Evolutionary conservation across 2,329 filamentous ascomycete genomes (phyloP).

Genomic region (Chrysoporthe cubensis): DNA sequence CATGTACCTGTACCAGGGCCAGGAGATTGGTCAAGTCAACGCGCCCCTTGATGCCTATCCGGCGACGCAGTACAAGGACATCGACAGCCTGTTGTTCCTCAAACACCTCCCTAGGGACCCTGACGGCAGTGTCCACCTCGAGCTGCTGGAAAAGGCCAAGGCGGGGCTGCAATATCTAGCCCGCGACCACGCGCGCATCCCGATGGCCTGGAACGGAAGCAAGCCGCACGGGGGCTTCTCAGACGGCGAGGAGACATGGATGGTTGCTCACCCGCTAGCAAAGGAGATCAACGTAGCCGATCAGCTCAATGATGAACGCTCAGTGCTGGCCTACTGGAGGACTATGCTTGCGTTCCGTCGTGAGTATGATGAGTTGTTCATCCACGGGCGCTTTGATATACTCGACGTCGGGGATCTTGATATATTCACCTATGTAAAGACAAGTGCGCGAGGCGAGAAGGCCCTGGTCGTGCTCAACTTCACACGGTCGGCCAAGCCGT

Average conservation of each 20-base stretch:
- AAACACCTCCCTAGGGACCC: not conserved
- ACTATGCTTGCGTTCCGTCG: constrained; percentile 55
- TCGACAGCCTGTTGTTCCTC: constrained; percentile 1
- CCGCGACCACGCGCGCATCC: constrained; percentile 66
- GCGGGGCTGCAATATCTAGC: constrained; percentile 56
- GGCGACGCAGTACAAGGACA: not conserved
- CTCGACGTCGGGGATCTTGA: constrained; percentile 53
- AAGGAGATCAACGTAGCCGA: constrained; percentile 57
- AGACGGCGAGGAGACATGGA: constrained; percentile 59
- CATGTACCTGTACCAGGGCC: constrained; percentile 70
- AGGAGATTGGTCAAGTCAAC: constrained; percentile 71
- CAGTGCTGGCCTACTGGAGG: constrained; percentile 65
- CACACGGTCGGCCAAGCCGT: constrained; percentile 17
- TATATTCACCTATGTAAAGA: constrained; percentile 60
- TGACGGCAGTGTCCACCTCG: not conserved
- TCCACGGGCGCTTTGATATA: constrained; percentile 64
- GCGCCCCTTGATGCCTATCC: not conserved
- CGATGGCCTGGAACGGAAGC: constrained; percentile 65
- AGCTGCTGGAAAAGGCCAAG: not conserved
- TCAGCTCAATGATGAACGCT: constrained; percentile 49
- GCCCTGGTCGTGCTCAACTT: constrained; percentile 8
- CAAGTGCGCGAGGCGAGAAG: not conserved
- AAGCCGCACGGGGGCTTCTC: constrained; percentile 66
- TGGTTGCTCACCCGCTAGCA: constrained; percentile 66
- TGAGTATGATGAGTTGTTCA: constrained; percentile 60